phyloP scores from a whole-genome alignment of 306 rosid genomes.

The Acacia melanoxylon region DNA sequence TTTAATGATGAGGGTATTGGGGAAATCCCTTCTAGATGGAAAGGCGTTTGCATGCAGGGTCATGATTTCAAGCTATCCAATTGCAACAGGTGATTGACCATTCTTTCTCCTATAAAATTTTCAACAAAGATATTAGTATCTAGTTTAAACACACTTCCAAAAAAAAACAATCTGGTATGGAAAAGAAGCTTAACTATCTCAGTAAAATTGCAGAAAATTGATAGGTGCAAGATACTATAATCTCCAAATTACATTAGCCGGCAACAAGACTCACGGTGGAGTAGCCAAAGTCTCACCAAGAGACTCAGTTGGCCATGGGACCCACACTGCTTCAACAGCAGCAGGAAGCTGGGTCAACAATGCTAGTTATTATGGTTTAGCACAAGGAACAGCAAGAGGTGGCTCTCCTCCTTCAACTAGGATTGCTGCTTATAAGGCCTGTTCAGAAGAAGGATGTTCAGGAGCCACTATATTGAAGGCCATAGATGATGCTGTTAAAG shows the following conservation, averaged over 20 bases:
- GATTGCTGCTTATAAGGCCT: slow-evolving; percentile 78
- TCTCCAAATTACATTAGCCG: slow-evolving; percentile 6
- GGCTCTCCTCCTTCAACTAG: slow-evolving; percentile 68
- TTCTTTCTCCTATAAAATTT: not conserved
- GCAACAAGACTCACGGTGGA: slow-evolving; percentile 37
- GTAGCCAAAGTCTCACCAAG: slow-evolving; percentile 65
- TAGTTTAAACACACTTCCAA: not conserved
- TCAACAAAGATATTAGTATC: not conserved
- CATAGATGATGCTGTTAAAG: slow-evolving; percentile 83
- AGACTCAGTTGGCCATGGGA: slow-evolving; percentile 83
- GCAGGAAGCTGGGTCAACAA: slow-evolving; percentile 62
- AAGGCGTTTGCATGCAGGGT: slow-evolving; percentile 18
- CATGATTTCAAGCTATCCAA: slow-evolving; percentile 12
- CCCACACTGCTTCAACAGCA: slow-evolving; percentile 86
- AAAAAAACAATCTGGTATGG: not conserved
- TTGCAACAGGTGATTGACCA: slow-evolving; percentile 7
- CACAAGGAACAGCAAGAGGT: slow-evolving; percentile 79
- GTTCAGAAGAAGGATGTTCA: slow-evolving; percentile 75
- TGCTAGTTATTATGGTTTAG: slow-evolving; percentile 82
- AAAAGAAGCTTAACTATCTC: not conserved
- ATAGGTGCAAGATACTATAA: slow-evolving; percentile 93
- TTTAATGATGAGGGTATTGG: slow-evolving; percentile 7
- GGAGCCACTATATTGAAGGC: slow-evolving; percentile 78
- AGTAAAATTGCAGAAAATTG: slow-evolving; percentile 58
- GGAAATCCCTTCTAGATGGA: slow-evolving; percentile 16